phyloP scores from a whole-genome alignment of 108 stramenopile species.

The Fragilaria crotonensis region DNA sequence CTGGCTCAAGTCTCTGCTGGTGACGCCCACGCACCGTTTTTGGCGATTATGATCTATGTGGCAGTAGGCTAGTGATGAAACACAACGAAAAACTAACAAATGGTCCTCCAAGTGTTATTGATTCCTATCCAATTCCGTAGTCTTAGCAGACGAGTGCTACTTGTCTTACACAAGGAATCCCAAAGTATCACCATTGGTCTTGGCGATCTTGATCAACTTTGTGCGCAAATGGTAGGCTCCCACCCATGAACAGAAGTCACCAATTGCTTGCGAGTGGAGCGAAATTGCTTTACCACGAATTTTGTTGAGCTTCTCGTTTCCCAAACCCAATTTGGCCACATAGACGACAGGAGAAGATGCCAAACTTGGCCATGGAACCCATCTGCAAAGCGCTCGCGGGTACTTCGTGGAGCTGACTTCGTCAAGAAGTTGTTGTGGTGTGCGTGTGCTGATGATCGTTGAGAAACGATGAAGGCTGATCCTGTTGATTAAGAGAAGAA shows the following conservation, averaged over 20 bases:
- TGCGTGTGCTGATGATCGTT: slow-evolving; percentile 32
- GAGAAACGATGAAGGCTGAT: slow-evolving; percentile 73
- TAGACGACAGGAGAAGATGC: slow-evolving; percentile 96
- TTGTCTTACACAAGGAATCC: slow-evolving; percentile 96
- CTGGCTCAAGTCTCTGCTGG: too few species aligned
- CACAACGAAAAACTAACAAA: too few species aligned
- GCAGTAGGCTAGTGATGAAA: too few species aligned
- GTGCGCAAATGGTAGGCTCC: slow-evolving; percentile 90
- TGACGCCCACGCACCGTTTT: too few species aligned
- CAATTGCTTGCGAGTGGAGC: slow-evolving; percentile 88
- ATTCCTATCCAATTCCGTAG: too few species aligned
- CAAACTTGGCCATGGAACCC: slow-evolving; percentile 89
- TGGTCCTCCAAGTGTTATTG: too few species aligned
- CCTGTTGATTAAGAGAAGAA: slow-evolving; percentile 20
- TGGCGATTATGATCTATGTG: too few species aligned
- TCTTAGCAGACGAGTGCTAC: too few species aligned
- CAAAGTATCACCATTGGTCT: slow-evolving; percentile 90
- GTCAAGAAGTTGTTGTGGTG: slow-evolving; percentile 8
- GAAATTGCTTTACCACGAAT: slow-evolving; percentile 88
- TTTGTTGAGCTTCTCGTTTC: slow-evolving; percentile 74
- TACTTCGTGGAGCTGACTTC: slow-evolving; percentile 5
- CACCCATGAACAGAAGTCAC: slow-evolving; percentile 85
- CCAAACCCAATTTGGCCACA: slow-evolving; percentile 85
- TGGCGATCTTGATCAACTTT: slow-evolving; percentile 87
- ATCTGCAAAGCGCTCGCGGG: slow-evolving; percentile 35